phyloP scores from a whole-genome alignment of 441 rosid genomes.

The Gossypium davidsonii region DNA sequence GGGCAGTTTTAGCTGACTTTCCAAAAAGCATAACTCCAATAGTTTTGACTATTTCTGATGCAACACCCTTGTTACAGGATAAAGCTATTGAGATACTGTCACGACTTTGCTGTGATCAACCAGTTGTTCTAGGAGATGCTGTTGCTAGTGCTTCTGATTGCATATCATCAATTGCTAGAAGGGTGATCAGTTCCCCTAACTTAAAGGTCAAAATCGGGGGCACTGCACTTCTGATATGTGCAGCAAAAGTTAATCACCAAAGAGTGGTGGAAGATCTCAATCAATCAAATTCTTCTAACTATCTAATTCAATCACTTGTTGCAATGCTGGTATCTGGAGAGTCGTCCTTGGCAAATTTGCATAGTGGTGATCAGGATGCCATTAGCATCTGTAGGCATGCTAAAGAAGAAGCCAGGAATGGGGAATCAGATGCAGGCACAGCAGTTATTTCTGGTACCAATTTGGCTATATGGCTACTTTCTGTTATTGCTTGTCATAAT shows the following conservation, averaged over 20 bases:
- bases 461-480: slow-evolving; percentile 86
- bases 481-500: slow-evolving; percentile 87
- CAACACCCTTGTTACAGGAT: slow-evolving; percentile 80
- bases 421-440: slow-evolving; percentile 40
- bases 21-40: slow-evolving; percentile 77
- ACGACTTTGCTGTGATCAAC: slow-evolving; percentile 79
- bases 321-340: slow-evolving; percentile 52
- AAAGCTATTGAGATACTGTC: slow-evolving; percentile 90
- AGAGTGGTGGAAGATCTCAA: slow-evolving; percentile 83
- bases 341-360: slow-evolving; percentile 43
- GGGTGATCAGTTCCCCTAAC: slow-evolving; percentile 61
- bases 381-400: slow-evolving; percentile 58
- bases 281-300: slow-evolving; percentile 56
- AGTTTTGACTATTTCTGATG: slow-evolving; percentile 70
- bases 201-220: slow-evolving; percentile 87
- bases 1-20: slow-evolving; percentile 85
- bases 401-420: slow-evolving; percentile 50
- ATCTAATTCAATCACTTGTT: slow-evolving; percentile 80
- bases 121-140: slow-evolving; percentile 72
- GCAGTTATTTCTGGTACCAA: slow-evolving; percentile 61
- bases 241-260: slow-evolving; percentile 80
- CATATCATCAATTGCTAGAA: slow-evolving; percentile 55
- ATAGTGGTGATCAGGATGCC: slow-evolving; percentile 38
- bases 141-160: slow-evolving; percentile 62
- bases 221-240: slow-evolving; percentile 87